Evolutionary conservation across 2,329 filamentous ascomycete genomes (phyloP).

Genomic region (Fusarium siculi): DNA sequence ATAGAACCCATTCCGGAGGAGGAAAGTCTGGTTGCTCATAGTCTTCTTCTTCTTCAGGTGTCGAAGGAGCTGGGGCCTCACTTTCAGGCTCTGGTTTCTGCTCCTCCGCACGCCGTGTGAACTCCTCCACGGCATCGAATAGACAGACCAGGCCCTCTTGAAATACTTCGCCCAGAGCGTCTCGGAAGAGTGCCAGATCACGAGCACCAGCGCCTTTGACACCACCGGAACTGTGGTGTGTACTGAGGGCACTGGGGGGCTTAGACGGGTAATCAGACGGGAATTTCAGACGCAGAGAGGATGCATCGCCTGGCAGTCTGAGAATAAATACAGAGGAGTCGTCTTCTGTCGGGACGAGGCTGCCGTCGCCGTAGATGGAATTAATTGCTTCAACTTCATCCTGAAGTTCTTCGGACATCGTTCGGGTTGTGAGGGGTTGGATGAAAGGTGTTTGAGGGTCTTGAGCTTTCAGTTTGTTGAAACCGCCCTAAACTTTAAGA

Average conservation of each 20-base stretch:
- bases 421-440: slow-evolving; percentile 27
- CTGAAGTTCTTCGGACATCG: slow-evolving; percentile 68
- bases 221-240: slow-evolving; percentile 81
- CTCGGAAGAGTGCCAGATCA: slow-evolving; percentile 74
- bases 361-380: slow-evolving; percentile 81
- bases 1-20: slow-evolving; percentile 72
- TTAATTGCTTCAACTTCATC: slow-evolving; percentile 87
- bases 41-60: slow-evolving; percentile 12
- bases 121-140: slow-evolving; percentile 88
- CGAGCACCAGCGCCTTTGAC: slow-evolving; percentile 77
- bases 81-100: slow-evolving; percentile 41
- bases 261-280: slow-evolving; percentile 78
- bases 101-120: slow-evolving; percentile 59
- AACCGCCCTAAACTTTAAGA: background rate
- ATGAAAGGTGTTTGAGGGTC: background rate
- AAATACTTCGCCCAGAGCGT: slow-evolving; percentile 75
- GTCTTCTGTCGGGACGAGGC: slow-evolving; percentile 60
- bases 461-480: background rate
- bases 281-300: slow-evolving; percentile 74
- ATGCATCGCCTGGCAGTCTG: slow-evolving; percentile 71
- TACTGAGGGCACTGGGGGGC: slow-evolving; percentile 79
- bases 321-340: slow-evolving; percentile 64
- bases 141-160: slow-evolving; percentile 82
- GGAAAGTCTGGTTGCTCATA: slow-evolving; percentile 35
- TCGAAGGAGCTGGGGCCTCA: slow-evolving; percentile 36